Conservation (phyloP, 2,329 filamentous ascomycete genomes). For the Dactylellina parvicollis region DNA sequence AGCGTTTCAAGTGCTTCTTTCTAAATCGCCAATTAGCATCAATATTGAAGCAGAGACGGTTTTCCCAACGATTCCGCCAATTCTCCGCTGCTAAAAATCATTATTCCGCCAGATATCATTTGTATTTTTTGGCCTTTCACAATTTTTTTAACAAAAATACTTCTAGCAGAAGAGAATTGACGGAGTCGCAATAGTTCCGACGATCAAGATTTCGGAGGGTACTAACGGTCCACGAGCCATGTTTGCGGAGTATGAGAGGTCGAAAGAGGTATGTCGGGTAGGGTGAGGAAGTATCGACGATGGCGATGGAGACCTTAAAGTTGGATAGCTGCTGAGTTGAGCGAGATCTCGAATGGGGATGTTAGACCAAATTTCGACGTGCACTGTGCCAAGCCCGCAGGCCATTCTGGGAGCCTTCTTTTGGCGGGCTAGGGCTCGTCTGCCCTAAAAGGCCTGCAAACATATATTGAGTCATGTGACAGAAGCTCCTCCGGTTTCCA, state of each 20-base stretch:
- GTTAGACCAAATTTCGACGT: constrained; percentile 52
- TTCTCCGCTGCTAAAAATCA: constrained; percentile 14
- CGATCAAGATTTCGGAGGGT: constrained; percentile 17
- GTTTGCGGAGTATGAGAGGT: constrained; percentile 42
- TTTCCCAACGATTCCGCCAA: constrained; percentile 6
- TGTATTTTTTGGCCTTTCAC: background rate
- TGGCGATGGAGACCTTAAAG: constrained; percentile 43
- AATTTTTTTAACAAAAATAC: constrained; percentile 4
- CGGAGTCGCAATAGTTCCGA: constrained; percentile 12
- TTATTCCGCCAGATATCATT: constrained; percentile 14
- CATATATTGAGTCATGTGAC: constrained; percentile 17
- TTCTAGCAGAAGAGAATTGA: constrained; percentile 15
- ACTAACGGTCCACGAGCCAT: constrained; percentile 55
- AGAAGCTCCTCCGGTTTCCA: constrained; percentile 9
- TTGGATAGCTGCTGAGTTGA: constrained; percentile 46
- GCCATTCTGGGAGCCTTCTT: constrained; percentile 17
- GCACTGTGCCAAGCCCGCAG: constrained; percentile 42
- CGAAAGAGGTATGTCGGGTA: constrained; percentile 37
- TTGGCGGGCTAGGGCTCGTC: constrained; percentile 33
- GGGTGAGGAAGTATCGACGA: constrained; percentile 34
- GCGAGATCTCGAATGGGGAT: constrained; percentile 39
- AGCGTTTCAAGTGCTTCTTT: constrained; percentile 99
- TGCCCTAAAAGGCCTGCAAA: constrained; percentile 42
- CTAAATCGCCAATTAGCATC: constrained; percentile 46
- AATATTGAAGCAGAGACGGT: constrained; percentile 8